Conservation (phyloP, 139 green algal species). For the Coelastrella sp. region DNA sequence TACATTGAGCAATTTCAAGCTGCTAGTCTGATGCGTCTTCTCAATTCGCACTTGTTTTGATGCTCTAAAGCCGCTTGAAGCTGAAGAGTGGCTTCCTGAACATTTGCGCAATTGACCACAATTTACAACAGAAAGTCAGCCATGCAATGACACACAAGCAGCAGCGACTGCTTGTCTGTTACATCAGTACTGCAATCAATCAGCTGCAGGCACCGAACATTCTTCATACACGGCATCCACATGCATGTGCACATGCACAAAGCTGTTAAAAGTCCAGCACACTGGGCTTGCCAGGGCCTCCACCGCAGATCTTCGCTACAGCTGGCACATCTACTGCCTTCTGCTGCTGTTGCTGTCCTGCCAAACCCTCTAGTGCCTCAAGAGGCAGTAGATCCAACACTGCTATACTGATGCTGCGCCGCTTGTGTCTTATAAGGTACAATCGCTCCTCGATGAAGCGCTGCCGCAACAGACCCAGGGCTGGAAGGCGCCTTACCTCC, state of each 20-base stretch:
- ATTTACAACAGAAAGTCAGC: too few relatives aligned
- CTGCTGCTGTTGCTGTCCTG: slow-evolving; percentile 1
- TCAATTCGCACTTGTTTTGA: too few relatives aligned
- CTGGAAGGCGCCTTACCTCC: slow-evolving; percentile 67
- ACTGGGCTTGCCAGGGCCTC: neutral
- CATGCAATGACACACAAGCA: too few relatives aligned
- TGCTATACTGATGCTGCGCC: slow-evolving; percentile 45
- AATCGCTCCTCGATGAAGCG: slow-evolving; percentile 58
- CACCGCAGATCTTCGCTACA: slow-evolving; percentile 15
- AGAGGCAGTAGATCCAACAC: slow-evolving; percentile 33
- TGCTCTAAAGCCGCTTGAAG: too few relatives aligned
- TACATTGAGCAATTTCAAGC: too few relatives aligned
- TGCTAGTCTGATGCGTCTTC: too few relatives aligned
- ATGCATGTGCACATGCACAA: neutral
- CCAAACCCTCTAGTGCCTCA: neutral
- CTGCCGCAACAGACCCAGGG: slow-evolving; percentile 56
- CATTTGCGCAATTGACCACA: too few relatives aligned
- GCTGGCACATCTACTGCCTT: neutral
- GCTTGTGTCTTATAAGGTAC: slow-evolving; percentile 74
- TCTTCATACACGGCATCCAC: neutral
- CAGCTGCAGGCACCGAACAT: neutral
- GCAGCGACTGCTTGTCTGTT: too few relatives aligned
- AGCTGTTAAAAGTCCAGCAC: neutral
- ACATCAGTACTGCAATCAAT: neutral
- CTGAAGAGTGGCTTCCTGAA: too few relatives aligned